A percentile compares a stretch with the other conserved stretches of the same genome.
Evolutionary conservation across 352 stramenopile genomes (phyloP).

Genomic region (Globisporangium cystogenes): DNA sequence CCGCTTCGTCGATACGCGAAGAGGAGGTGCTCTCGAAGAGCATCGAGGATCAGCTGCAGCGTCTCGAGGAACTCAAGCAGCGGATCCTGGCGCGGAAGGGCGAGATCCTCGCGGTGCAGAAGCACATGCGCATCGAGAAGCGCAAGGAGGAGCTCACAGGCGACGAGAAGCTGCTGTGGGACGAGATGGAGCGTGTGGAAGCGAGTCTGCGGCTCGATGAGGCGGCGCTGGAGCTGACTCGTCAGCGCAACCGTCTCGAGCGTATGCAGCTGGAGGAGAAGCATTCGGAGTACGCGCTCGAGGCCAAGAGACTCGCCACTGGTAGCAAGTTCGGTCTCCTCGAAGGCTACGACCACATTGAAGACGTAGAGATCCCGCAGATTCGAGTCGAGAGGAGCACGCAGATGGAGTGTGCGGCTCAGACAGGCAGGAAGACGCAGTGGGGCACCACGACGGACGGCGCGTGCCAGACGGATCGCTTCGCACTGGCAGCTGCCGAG

Average conservation of each 20-base stretch:
- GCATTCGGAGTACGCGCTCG: conserved; percentile 10
- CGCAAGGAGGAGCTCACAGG: conserved; percentile 33
- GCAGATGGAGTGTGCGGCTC: background rate
- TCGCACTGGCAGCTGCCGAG: background rate
- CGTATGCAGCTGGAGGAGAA: conserved; percentile 30
- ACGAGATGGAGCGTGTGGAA: conserved; percentile 44
- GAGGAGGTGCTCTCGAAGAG: conserved; percentile 48
- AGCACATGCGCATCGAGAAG: conserved; percentile 44
- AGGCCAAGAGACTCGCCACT: background rate
- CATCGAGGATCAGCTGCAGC: conserved; percentile 52
- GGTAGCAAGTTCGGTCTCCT: conserved; percentile 3
- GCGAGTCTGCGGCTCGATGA: conserved; percentile 31
- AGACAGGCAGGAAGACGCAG: conserved; percentile 1
- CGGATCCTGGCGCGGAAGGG: conserved; percentile 35
- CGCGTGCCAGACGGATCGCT: conserved; percentile 8
- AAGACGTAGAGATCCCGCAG: conserved; percentile 8
- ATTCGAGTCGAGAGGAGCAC: background rate
- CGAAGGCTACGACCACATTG: conserved; percentile 30
- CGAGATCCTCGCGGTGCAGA: conserved; percentile 35
- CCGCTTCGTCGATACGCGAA: conserved; percentile 13
- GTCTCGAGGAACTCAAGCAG: conserved; percentile 39
- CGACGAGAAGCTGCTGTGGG: conserved; percentile 39
- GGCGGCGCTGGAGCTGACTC: conserved; percentile 26
- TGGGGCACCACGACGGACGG: conserved; percentile 8
- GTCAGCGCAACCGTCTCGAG: conserved; percentile 48